A percentile compares a stretch with the other conserved stretches of the same genome.
Conservation (phyloP, 331 rosid genomes). For the Quercus lobata region DNA sequence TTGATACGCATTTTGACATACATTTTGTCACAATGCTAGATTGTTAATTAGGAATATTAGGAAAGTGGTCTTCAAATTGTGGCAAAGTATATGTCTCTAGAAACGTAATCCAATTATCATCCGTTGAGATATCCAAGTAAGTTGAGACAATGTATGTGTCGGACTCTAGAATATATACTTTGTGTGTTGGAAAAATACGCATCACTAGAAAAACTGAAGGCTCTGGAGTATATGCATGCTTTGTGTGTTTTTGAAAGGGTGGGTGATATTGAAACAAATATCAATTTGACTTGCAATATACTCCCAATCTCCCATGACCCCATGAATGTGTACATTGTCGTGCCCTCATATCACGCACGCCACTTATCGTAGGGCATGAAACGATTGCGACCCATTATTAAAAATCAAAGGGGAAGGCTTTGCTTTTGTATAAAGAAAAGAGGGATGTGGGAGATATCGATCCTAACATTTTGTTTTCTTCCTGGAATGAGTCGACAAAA, state of each 20-base stretch:
- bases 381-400: neutral
- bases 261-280: neutral
- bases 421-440: neutral
- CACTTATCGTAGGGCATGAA: neutral
- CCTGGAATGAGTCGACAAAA: neutral
- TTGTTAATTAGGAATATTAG: neutral
- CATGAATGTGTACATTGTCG: neutral
- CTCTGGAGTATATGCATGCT: neutral
- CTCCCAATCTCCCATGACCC: neutral
- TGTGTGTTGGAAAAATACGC: no score
- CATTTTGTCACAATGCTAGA: no score
- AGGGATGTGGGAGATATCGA: neutral
- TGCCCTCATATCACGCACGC: neutral
- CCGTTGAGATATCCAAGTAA: no score
- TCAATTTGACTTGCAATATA: neutral
- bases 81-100: no score
- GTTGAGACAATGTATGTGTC: no score
- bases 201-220: no score
- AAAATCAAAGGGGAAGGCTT: neutral
- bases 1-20: no score
- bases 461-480: slow-evolving; percentile 11
- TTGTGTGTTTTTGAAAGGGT: neutral
- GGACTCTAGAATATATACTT: no score
- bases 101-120: no score
- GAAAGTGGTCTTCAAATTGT: neutral